Evolutionary conservation across 768 basidiomycete genomes (phyloP).

Genomic region (Chiua virens): DNA sequence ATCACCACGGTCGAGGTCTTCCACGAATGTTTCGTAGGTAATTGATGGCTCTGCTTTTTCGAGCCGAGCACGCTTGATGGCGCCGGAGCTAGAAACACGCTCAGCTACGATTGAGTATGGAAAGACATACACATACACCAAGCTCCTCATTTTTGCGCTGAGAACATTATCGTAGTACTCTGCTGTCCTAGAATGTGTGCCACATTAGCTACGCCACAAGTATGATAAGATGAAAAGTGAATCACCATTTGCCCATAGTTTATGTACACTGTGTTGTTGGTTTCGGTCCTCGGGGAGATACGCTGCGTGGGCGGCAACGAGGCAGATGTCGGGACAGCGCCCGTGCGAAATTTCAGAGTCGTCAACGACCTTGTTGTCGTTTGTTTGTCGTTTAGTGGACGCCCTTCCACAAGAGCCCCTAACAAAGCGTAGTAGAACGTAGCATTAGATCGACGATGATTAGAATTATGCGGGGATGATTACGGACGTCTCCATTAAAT

Average conservation of each 20-base stretch:
- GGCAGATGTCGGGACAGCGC: constrained; percentile 20
- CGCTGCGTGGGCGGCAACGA: constrained; percentile 19
- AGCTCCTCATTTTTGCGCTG: constrained; percentile 68
- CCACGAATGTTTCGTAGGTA: constrained; percentile 72
- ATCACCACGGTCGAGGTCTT: constrained; percentile 76
- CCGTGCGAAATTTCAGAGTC: constrained; percentile 21
- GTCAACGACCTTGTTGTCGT: constrained; percentile 21
- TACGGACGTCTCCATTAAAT: too few relatives aligned
- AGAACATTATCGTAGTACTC: constrained; percentile 74
- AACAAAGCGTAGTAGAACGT: too few relatives aligned
- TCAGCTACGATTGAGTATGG: constrained; percentile 1
- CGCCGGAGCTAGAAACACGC: constrained; percentile 54
- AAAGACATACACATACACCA: constrained; percentile 57
- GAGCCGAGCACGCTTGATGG: constrained; percentile 65
- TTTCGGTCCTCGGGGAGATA: constrained; percentile 6
- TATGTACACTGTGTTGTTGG: constrained; percentile 2
- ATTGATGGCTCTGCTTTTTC: constrained; percentile 66
- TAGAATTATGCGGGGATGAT: too few relatives aligned
- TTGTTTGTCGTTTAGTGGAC: constrained; percentile 8
- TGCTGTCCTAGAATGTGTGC: constrained; percentile 51
- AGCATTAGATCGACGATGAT: too few relatives aligned
- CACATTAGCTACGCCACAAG: not conserved
- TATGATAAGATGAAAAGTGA: constrained; percentile 2
- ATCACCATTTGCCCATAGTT: constrained; percentile 74
- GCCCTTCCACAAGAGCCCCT: too few relatives aligned